Evolutionary conservation across 1,139 yeast species (phyloP), one percentile per base, ranked within the genome.

Genomic region (Hemisphaericaspora xylanilytica): DNA sequence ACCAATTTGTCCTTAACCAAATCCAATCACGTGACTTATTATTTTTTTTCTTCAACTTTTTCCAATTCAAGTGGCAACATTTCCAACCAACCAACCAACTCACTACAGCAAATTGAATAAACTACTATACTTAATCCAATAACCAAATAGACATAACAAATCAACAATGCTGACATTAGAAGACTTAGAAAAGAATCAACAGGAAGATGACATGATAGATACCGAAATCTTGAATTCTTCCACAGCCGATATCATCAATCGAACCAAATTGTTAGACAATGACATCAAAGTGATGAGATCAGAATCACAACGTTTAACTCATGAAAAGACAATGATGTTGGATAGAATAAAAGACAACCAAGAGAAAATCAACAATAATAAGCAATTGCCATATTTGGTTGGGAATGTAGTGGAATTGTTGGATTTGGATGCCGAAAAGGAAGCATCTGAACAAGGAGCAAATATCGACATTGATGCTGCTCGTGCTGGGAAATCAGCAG

Each of bases 361-460:
- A 61, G 97, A 90, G 55, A 94, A 94, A 69, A 92, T 94, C 63
- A 89, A 88, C 58, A 90, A 92, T 60, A 94, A 94, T 64, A 87
- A 85, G 65, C 97, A 89, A 63, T 74, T 94, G 57, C 99, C 99
- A 10, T 94, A 92, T 56, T 71, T 94, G 46, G 98, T 94, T 35
- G 97, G 97, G n/a, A 94, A 92, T 57, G 95, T 94, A 39, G 97
- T 94, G 18, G 99, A 94, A 63, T 70, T 94, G 46, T 75, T 94
- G 58, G 95, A 92, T 56, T 77, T 92, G 64, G 84, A 83, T 50
- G 90, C 85, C 10, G 94, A 88, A 47, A 92, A 85, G 49, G 96
- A 87, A 51, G 87, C 90, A 10, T 72, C 75, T 24, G 92, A 86
- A 49, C 96, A 92, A 61, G 98, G 97, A 25, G 97, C 97, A 40